Base-by-base conservation (phyloP, 768 basidiomycete genomes). In the Termitomyces sp. region DNA sequence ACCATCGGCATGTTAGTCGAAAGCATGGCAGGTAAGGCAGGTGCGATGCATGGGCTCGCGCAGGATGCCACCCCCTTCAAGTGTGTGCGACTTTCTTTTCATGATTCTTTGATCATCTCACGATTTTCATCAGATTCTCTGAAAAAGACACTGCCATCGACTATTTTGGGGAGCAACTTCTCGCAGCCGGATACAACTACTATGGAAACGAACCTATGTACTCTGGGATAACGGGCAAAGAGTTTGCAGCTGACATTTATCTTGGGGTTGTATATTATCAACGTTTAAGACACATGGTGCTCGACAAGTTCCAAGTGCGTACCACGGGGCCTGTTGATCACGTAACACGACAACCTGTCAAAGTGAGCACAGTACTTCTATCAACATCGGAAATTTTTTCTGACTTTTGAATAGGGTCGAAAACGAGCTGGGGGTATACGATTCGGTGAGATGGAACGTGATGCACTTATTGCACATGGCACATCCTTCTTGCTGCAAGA, bases 181-280 rank as follows among this genome's bases (percentile, higher is more conserved):
- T 86, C 42, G 89, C 91, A 22, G 86, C 97, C 15, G 97, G 97
- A 8, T 99, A 98, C 79, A 98, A 98, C 72, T 99, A 98, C 72
- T 92, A 96, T 69, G 97, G 97, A 15, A 98, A 97, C 74, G 97
- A 99, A 71, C 95, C 97, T 5, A 99, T 99, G 97, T 99, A 99
- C 72, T 98, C 96, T 56, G 97, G 97, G 24, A 97, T 99, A 70
- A 98, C 97, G 7, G 97, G 97, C 16, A 84, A 98, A 73, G 97
- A 99, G 74, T 99, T 99, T 72, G 88, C 91, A 42, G 97, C 97
- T 7, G 97, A 99, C 71, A 99, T 99, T 67, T 99, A 98, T 73
- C 83, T 98, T 62, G 97, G 97, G 20, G 88, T 98, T 39, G 96
- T 99, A 56, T 99, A 98, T 76, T 99, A 99, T 72, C 97, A 99